phyloP scores from a whole-genome alignment of 345 rosid species.

The Moringa oleifera region DNA sequence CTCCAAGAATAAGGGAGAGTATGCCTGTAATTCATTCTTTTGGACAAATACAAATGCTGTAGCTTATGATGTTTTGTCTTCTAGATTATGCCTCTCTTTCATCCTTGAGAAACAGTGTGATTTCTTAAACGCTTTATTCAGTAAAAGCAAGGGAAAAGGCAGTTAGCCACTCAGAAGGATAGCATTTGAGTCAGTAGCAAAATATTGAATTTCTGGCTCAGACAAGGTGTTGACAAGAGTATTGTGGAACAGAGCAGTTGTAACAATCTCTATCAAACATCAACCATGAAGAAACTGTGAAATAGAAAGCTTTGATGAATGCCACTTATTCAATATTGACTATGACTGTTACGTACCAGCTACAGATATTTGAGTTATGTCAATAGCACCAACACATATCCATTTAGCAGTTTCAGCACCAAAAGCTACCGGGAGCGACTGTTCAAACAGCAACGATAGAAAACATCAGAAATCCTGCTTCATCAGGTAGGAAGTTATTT shows the following conservation, averaged over 20 bases:
- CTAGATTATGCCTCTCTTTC: too few species aligned
- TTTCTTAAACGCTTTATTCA: too few species aligned
- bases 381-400: slow-evolving; percentile 98
- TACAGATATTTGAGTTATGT: slow-evolving; percentile 85
- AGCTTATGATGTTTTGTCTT: too few species aligned
- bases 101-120: too few species aligned
- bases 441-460: slow-evolving; percentile 19
- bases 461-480: slow-evolving; percentile 3
- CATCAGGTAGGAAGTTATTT: background rate
- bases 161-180: too few species aligned
- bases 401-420: slow-evolving; percentile 98
- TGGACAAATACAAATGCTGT: too few species aligned
- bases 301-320: too few species aligned
- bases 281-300: background rate
- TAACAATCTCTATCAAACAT: too few species aligned
- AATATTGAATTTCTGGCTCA: background rate
- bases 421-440: slow-evolving; percentile 97
- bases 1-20: too few species aligned
- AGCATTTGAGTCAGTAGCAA: background rate
- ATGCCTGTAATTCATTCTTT: too few species aligned
- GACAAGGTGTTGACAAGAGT: background rate
- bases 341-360: slow-evolving; percentile 49
- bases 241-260: background rate
- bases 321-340: too few species aligned
- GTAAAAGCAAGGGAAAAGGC: too few species aligned